phyloP scores from a whole-genome alignment of 129 eudicot genomes.

The Artemisia argyi region DNA sequence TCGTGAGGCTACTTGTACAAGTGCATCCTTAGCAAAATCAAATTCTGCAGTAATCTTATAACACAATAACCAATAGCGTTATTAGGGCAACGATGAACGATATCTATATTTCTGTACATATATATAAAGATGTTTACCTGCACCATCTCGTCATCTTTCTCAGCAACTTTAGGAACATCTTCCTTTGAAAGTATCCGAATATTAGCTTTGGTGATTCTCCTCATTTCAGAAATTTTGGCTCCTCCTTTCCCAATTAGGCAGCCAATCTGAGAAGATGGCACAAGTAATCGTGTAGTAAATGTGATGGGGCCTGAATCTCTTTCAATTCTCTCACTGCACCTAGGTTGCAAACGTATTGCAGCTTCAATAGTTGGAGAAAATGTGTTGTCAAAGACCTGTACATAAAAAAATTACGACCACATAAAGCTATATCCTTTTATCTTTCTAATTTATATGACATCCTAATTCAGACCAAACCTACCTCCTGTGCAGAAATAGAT shows the following conservation, averaged over 20 bases:
- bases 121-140: slow-evolving; percentile 42
- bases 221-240: slow-evolving; percentile 71
- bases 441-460: not conserved
- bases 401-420: not conserved
- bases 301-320: slow-evolving; percentile 82
- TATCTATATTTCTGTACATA: not conserved
- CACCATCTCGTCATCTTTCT: slow-evolving; percentile 86
- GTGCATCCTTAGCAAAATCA: slow-evolving; percentile 72
- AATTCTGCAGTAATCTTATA: slow-evolving; percentile 77
- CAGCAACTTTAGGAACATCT: slow-evolving; percentile 74
- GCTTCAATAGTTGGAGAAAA: slow-evolving; percentile 79
- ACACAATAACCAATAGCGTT: not conserved
- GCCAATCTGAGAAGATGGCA: slow-evolving; percentile 73
- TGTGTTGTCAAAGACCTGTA: slow-evolving; percentile 62
- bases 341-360: slow-evolving; percentile 80
- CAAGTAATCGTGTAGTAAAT: slow-evolving; percentile 69
- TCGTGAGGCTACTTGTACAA: slow-evolving; percentile 67
- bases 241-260: slow-evolving; percentile 90
- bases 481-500: slow-evolving; percentile 75
- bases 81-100: not conserved
- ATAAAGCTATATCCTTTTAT: not conserved
- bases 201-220: slow-evolving; percentile 68
- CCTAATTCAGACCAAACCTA: slow-evolving; percentile 13
- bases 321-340: slow-evolving; percentile 88
- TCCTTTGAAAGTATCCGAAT: slow-evolving; percentile 78